Conservation (phyloP, 2,329 filamentous ascomycete genomes). For the Ceratocystis lukuohia region DNA sequence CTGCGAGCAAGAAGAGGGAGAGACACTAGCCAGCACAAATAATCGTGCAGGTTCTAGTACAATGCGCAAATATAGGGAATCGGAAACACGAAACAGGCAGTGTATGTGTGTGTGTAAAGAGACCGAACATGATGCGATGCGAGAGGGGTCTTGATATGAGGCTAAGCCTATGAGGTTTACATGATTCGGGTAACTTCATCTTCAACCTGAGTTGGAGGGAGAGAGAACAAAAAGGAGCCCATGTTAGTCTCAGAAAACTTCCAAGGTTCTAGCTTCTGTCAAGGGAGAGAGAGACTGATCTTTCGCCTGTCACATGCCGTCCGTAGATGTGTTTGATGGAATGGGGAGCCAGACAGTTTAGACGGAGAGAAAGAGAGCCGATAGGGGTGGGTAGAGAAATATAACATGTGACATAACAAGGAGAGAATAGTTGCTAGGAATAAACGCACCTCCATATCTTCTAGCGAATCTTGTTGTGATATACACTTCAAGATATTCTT, state of each 20-base stretch:
- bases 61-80: background rate
- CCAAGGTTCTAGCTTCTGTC: conserved; percentile 8
- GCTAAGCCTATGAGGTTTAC: conserved; percentile 36
- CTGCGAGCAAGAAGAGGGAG: background rate
- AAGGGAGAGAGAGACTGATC: background rate
- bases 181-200: conserved; percentile 85
- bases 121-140: background rate
- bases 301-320: too few species aligned
- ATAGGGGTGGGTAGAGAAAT: background rate
- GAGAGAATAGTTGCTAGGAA: conserved; percentile 16
- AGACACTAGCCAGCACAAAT: background rate
- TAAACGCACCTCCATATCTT: conserved; percentile 93
- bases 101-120: background rate
- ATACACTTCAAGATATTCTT: conserved; percentile 97
- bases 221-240: conserved; percentile 4
- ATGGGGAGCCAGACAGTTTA: background rate
- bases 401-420: background rate
- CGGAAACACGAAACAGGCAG: background rate
- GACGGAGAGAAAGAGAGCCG: background rate
- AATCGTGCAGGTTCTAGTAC: conserved; percentile 1
- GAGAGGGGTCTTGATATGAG: conserved; percentile 5
- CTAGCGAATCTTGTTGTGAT: conserved; percentile 89
- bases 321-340: too few species aligned
- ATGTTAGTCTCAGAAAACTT: conserved; percentile 19
- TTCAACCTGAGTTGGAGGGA: conserved; percentile 50